Conservation (phyloP, 768 basidiomycete genomes). For the Austroboletus eburneus region DNA sequence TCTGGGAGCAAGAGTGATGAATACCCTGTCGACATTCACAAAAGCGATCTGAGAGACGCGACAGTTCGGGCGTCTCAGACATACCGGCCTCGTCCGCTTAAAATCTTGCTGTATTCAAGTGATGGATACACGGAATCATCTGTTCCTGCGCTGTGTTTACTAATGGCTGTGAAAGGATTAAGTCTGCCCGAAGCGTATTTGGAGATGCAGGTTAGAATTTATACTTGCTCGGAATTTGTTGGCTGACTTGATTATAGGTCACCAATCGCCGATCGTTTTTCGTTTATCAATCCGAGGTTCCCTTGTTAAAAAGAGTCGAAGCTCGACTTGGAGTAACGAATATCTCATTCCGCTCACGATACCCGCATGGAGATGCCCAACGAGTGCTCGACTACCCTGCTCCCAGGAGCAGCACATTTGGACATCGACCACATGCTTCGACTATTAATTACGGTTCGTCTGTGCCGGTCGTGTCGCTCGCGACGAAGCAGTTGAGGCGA, state of each 20-base stretch:
- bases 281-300: conserved; percentile 81
- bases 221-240: not conserved
- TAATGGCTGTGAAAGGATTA: conserved; percentile 72
- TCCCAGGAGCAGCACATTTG: conserved; percentile 11
- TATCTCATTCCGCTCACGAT: conserved; percentile 21
- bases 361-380: conserved; percentile 20
- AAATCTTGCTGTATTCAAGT: conserved; percentile 75
- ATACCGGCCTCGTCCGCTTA: conserved; percentile 56
- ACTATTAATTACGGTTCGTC: conserved; percentile 19
- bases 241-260: conserved; percentile 32
- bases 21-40: conserved; percentile 14
- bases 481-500: conserved; percentile 34
- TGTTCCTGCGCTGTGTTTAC: conserved; percentile 77
- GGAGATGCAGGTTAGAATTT: conserved; percentile 59
- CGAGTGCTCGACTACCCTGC: conserved; percentile 13
- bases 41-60: conserved; percentile 10
- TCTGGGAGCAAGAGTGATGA: conserved; percentile 6
- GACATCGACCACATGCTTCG: conserved; percentile 21
- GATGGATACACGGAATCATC: conserved; percentile 95
- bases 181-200: conserved; percentile 88
- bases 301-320: conserved; percentile 70
- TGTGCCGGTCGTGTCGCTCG: conserved; percentile 7
- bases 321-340: conserved; percentile 33
- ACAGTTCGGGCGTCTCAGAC: conserved; percentile 14
- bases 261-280: conserved; percentile 82